These are phyloP conservation scores for Melampsora allii-populina DNA, from an alignment of 1,284 basidiomycete species.

Conservation along the genomic window DNA sequence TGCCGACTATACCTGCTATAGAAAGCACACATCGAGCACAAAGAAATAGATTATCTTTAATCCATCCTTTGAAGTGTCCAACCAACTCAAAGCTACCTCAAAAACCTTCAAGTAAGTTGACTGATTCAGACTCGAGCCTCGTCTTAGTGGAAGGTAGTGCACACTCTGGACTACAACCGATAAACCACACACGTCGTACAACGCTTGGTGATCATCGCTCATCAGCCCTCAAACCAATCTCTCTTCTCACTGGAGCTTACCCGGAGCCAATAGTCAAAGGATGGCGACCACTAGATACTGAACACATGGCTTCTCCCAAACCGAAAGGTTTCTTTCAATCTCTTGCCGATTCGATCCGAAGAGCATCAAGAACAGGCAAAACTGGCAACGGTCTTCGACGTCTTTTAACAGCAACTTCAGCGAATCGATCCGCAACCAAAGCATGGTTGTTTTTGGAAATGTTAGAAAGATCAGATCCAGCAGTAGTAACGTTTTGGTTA, in stretches of 20 bases:
- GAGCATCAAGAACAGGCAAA: background rate
- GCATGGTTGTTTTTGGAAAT: background rate
- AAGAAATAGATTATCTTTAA: background rate
- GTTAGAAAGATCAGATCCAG: constrained; percentile 45
- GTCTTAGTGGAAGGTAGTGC: background rate
- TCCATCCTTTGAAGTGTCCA: background rate
- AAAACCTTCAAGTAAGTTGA: background rate
- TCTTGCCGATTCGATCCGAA: background rate
- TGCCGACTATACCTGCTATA: background rate
- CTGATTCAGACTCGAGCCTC: constrained; percentile 2
- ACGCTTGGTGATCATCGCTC: background rate
- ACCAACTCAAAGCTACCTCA: background rate
- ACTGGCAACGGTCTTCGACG: background rate
- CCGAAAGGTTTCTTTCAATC: background rate
- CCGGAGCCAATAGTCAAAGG: background rate
- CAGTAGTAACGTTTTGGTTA: constrained; percentile 45
- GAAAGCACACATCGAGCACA: background rate
- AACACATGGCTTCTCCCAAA: background rate
- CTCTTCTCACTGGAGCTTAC: background rate
- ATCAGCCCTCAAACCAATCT: background rate
- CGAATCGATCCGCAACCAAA: background rate
- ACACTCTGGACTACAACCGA: background rate
- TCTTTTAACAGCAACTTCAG: background rate
- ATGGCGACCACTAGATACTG: background rate
- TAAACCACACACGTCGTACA: background rate